Evolutionary conservation across 306 rosid genomes (phyloP).

Genomic region (Vigna reflexopilosa): DNA sequence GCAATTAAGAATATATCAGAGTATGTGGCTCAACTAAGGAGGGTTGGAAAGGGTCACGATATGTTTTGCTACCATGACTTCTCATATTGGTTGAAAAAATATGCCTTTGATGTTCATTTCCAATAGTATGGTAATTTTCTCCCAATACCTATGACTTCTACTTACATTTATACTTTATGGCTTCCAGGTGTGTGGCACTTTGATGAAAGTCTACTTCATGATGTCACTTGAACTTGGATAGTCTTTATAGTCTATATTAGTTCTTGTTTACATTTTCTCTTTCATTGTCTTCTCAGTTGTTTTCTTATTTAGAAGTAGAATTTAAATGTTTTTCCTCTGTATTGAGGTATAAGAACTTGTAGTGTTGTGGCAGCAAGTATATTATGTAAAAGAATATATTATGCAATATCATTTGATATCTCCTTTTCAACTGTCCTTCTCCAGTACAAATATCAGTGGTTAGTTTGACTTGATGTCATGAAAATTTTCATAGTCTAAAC

Average conservation of each 20-base stretch:
- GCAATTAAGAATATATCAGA: slow-evolving; percentile 57
- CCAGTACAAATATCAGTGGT: too few relatives aligned
- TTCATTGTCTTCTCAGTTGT: slow-evolving; percentile 38
- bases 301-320: slow-evolving; percentile 25
- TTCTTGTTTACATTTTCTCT: background rate
- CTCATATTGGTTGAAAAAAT: background rate
- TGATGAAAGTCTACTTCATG: slow-evolving; percentile 59
- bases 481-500: too few relatives aligned
- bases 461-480: too few relatives aligned
- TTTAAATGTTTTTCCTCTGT: slow-evolving; percentile 26
- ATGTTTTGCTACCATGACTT: slow-evolving; percentile 24
- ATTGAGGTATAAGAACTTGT: slow-evolving; percentile 8
- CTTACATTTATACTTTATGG: slow-evolving; percentile 35
- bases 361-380: background rate
- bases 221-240: slow-evolving; percentile 32
- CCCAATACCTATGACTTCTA: background rate
- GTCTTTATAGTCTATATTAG: background rate
- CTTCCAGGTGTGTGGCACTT: slow-evolving; percentile 69
- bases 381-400: slow-evolving; percentile 14
- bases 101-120: slow-evolving; percentile 9
- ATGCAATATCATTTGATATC: too few relatives aligned
- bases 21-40: slow-evolving; percentile 60
- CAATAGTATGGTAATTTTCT: background rate
- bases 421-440: too few relatives aligned
- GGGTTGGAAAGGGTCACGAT: slow-evolving; percentile 64